Evolutionary conservation across 495 filamentous ascomycete genomes (phyloP).

Genomic region (Penicillium mononematosum): DNA sequence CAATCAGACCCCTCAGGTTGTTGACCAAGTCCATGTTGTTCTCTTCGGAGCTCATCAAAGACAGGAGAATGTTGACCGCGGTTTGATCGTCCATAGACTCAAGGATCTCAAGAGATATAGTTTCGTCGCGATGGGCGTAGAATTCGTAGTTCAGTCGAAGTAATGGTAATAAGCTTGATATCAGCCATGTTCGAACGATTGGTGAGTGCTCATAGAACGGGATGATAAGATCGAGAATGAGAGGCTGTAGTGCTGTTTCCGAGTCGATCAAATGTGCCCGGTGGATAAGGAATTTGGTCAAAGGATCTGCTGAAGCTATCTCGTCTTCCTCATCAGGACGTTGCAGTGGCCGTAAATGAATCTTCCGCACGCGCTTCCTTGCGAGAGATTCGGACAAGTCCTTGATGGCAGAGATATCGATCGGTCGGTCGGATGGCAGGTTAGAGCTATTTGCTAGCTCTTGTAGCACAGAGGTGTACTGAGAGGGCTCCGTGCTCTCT

Average conservation of each 20-base stretch:
- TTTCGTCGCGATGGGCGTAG: conserved; percentile 58
- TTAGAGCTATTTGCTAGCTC: conserved; percentile 49
- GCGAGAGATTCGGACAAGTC: conserved; percentile 64
- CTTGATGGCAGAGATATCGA: conserved; percentile 61
- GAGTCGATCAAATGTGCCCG: conserved; percentile 74
- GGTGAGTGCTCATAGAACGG: conserved; percentile 72
- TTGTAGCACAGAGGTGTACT: conserved; percentile 61
- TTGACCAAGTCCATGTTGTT: conserved; percentile 53
- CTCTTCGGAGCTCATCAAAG: conserved; percentile 53
- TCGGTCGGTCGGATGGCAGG: conserved; percentile 24
- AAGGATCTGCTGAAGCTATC: conserved; percentile 49
- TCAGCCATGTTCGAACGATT: conserved; percentile 68
- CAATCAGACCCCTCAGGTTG: conserved; percentile 73
- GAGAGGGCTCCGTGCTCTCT: conserved; percentile 64
- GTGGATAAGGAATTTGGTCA: conserved; percentile 72
- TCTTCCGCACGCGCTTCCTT: conserved; percentile 64
- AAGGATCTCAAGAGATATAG: conserved; percentile 61
- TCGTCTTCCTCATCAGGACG: conserved; percentile 46
- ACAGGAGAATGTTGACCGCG: conserved; percentile 67
- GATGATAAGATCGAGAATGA: conserved; percentile 67
- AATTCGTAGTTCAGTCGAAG: conserved; percentile 83
- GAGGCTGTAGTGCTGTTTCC: conserved; percentile 71
- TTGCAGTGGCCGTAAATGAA: conserved; percentile 63
- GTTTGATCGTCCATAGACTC: conserved; percentile 54
- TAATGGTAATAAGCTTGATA: conserved; percentile 75